Conservation (phyloP, 257 asterid species). For the Salvia miltiorrhiza region DNA sequence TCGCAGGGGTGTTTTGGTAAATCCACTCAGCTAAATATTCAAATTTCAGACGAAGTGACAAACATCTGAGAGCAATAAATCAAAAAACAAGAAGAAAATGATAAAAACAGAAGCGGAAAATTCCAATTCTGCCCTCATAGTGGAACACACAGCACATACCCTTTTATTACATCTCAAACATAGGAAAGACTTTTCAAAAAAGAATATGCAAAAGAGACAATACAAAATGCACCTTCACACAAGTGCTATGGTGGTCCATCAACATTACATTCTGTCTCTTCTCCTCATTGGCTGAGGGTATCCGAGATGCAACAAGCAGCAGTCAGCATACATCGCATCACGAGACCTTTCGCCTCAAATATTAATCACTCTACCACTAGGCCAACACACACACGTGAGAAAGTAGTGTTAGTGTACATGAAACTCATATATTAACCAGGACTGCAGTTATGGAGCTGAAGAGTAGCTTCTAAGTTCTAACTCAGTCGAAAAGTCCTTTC, state of each 20-base stretch:
- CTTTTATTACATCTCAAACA: not conserved
- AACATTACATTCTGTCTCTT: not conserved
- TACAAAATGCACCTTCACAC: slow-evolving; percentile 7
- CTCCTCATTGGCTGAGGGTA: not conserved
- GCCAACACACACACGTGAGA: too few relatives aligned
- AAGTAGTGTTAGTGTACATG: not conserved
- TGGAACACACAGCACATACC: not conserved
- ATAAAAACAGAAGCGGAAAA: not conserved
- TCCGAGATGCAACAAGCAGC: not conserved
- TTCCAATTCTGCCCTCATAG: slow-evolving; percentile 4
- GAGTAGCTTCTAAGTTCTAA: not conserved
- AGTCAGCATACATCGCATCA: not conserved
- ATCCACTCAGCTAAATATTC: not conserved
- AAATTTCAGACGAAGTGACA: slow-evolving; percentile 15
- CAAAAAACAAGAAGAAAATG: not conserved
- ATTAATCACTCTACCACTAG: too few relatives aligned
- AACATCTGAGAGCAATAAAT: not conserved
- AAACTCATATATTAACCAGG: not conserved
- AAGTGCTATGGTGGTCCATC: slow-evolving; percentile 12
- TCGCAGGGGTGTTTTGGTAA: slow-evolving; percentile 29
- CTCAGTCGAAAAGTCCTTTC: not conserved
- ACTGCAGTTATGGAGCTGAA: not conserved
- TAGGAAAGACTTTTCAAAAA: not conserved
- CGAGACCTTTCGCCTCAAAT: too few relatives aligned
- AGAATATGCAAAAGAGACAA: not conserved